Conservation (phyloP, 2,329 filamentous ascomycete species). For the Aspergillus sp. region DNA sequence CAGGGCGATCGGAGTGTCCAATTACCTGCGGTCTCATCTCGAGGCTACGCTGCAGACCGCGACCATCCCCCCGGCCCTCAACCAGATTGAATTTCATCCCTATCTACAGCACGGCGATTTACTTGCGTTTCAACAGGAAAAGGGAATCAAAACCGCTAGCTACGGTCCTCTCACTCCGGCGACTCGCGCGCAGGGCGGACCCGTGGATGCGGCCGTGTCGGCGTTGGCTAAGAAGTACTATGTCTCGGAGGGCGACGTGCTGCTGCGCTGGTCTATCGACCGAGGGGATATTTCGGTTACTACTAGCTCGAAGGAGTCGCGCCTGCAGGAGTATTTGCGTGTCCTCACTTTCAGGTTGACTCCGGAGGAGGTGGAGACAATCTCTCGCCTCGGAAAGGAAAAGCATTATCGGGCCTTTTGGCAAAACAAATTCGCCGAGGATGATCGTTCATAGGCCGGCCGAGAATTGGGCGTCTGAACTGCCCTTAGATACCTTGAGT, state of each 20-base stretch:
- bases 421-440: slow-evolving; percentile 47
- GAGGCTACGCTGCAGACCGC: slow-evolving; percentile 51
- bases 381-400: slow-evolving; percentile 48
- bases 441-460: slow-evolving; percentile 39
- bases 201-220: slow-evolving; percentile 53
- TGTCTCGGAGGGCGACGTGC: slow-evolving; percentile 57
- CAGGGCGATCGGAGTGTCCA: slow-evolving; percentile 63
- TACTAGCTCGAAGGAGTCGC: slow-evolving; percentile 60
- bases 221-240: slow-evolving; percentile 61
- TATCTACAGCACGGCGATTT: slow-evolving; percentile 48
- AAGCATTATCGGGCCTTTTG: slow-evolving; percentile 56
- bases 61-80: slow-evolving; percentile 39
- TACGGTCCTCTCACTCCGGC: slow-evolving; percentile 49
- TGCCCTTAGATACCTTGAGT: too few species aligned
- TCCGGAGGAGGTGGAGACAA: slow-evolving; percentile 56
- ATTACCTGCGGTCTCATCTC: slow-evolving; percentile 57
- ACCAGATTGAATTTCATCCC: slow-evolving; percentile 42
- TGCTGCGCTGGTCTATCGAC: slow-evolving; percentile 61
- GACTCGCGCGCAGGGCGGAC: slow-evolving; percentile 56
- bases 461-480: too few species aligned
- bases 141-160: slow-evolving; percentile 43
- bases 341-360: slow-evolving; percentile 59
- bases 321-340: slow-evolving; percentile 58
- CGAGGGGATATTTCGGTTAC: slow-evolving; percentile 60
- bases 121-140: slow-evolving; percentile 39